Evolutionary conservation across 2,329 filamentous ascomycete species (phyloP).

Genomic region (Xylaria sp.): DNA sequence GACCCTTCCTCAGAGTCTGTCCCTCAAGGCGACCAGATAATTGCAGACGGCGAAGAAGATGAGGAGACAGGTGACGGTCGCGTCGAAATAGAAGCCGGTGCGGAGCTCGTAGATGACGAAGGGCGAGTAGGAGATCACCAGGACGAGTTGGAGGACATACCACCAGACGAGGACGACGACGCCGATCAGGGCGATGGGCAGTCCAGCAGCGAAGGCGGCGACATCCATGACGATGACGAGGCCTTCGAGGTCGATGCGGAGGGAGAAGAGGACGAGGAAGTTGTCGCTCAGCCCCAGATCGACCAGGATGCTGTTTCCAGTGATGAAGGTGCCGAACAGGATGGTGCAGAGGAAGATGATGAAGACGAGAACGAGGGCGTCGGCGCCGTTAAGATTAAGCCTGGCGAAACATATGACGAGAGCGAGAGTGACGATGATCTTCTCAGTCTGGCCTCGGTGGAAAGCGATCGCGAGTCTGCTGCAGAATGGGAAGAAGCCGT

Average conservation of each 20-base stretch:
- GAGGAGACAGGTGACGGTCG: conserved; percentile 29
- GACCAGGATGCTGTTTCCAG: conserved; percentile 34
- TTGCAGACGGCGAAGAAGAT: conserved; percentile 8
- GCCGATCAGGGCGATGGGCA: conserved; percentile 26
- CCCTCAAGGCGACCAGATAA: conserved; percentile 14
- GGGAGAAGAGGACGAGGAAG: conserved; percentile 46
- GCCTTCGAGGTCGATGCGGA: conserved; percentile 45
- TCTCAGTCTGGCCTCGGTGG: conserved; percentile 33
- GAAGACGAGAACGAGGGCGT: conserved; percentile 58
- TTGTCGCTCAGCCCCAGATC: conserved; percentile 17
- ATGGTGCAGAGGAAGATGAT: conserved; percentile 38
- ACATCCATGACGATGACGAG: conserved; percentile 41
- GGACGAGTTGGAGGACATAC: conserved; percentile 19
- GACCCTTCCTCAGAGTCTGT: conserved; percentile 25
- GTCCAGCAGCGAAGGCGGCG: conserved; percentile 33
- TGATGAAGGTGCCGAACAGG: conserved; percentile 36
- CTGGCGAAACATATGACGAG: conserved; percentile 52
- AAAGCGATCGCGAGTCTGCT: conserved; percentile 33
- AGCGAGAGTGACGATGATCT: conserved; percentile 40
- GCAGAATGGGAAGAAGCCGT: conserved; percentile 36
- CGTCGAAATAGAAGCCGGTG: conserved; percentile 33
- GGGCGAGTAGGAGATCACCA: conserved; percentile 14
- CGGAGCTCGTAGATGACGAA: conserved; percentile 9
- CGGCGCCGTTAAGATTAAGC: conserved; percentile 59
- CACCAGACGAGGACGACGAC: conserved; percentile 36